Percentiles rank a stretch among this genome's conserved stretches.
These are phyloP conservation scores for Tulasnella sp. DNA, from an alignment of 768 basidiomycete species.

Conservation along the genomic window DNA sequence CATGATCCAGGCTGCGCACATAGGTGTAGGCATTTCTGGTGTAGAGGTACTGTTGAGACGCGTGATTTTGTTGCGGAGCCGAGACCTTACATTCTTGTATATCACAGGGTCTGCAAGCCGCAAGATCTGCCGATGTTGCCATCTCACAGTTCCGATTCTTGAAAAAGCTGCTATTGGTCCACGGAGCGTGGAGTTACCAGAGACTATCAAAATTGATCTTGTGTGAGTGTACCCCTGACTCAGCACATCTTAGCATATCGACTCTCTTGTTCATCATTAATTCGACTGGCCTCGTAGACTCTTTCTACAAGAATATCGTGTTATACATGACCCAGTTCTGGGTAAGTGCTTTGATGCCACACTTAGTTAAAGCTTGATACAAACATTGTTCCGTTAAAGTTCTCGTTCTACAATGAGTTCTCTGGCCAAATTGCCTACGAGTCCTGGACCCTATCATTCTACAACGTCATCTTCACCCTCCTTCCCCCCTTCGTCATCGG, in stretches of 20 bases:
- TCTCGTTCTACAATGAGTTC: slow-evolving; percentile 98
- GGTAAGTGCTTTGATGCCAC: slow-evolving; percentile 42
- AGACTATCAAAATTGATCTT: slow-evolving; percentile 89
- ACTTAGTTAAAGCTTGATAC: not conserved
- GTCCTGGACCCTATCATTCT: slow-evolving; percentile 95
- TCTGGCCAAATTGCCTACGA: slow-evolving; percentile 98
- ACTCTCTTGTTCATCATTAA: not conserved
- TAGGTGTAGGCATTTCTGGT: slow-evolving; percentile 95
- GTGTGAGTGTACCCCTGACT: slow-evolving; percentile 46
- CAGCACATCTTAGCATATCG: too few species aligned
- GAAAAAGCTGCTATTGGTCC: slow-evolving; percentile 89
- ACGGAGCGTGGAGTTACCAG: slow-evolving; percentile 98
- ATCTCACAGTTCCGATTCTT: slow-evolving; percentile 96
- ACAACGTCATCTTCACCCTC: slow-evolving; percentile 93
- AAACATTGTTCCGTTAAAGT: slow-evolving; percentile 38
- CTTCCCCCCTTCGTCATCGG: slow-evolving; percentile 96
- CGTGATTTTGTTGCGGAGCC: slow-evolving; percentile 16
- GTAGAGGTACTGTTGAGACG: slow-evolving; percentile 90
- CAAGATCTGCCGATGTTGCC: slow-evolving; percentile 91
- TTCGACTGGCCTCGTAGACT: slow-evolving; percentile 47
- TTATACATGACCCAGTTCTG: slow-evolving; percentile 99
- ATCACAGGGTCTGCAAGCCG: slow-evolving; percentile 85
- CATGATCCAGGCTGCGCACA: slow-evolving; percentile 98
- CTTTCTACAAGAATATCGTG: slow-evolving; percentile 98
- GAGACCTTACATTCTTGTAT: not conserved